These are phyloP conservation scores for Taxawa tesnikishii DNA, from an alignment of 2,329 filamentous ascomycete species.

Conservation along the genomic window DNA sequence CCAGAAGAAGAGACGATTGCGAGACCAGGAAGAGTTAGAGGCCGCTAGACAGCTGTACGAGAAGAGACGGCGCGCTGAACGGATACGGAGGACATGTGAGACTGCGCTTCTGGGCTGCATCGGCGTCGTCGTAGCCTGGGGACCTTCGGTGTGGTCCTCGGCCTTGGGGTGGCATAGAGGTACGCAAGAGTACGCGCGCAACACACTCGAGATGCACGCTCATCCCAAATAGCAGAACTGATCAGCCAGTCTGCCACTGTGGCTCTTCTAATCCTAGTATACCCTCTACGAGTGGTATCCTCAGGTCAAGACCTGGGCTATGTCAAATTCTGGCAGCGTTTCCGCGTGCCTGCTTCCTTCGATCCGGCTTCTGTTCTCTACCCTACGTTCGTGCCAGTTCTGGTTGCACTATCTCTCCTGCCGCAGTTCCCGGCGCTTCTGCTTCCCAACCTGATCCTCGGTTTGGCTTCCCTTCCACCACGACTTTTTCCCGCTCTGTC, in stretches of 20 bases:
- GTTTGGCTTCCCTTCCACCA: slow-evolving; percentile 63
- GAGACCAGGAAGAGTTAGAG: slow-evolving; percentile 29
- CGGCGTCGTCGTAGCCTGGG: slow-evolving; percentile 31
- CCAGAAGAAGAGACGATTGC: slow-evolving; percentile 21
- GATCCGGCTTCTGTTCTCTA: slow-evolving; percentile 89
- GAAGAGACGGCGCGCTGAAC: slow-evolving; percentile 79
- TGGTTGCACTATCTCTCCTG: slow-evolving; percentile 65
- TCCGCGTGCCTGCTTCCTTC: slow-evolving; percentile 62
- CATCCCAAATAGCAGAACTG: slow-evolving; percentile 22
- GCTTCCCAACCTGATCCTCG: slow-evolving; percentile 70
- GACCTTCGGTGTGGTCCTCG: slow-evolving; percentile 16
- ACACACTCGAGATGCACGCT: too few species aligned
- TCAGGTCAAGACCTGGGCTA: slow-evolving; percentile 4
- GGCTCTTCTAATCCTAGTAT: slow-evolving; percentile 18
- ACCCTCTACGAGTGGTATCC: slow-evolving; percentile 24
- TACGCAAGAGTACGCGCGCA: slow-evolving; percentile 16
- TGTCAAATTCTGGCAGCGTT: slow-evolving; percentile 12
- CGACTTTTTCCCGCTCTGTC: slow-evolving; percentile 56
- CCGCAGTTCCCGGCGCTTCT: slow-evolving; percentile 48
- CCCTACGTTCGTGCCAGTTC: slow-evolving; percentile 61
- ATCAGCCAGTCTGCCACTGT: slow-evolving; percentile 24
- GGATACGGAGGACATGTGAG: slow-evolving; percentile 55
- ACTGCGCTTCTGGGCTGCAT: slow-evolving; percentile 41
- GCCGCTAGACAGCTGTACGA: slow-evolving; percentile 56
- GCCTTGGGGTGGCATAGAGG: slow-evolving; percentile 28